These are phyloP conservation scores for Bonia amplexicaulis DNA, from an alignment of 176 grass and related monocot species.

Conservation along the genomic window DNA sequence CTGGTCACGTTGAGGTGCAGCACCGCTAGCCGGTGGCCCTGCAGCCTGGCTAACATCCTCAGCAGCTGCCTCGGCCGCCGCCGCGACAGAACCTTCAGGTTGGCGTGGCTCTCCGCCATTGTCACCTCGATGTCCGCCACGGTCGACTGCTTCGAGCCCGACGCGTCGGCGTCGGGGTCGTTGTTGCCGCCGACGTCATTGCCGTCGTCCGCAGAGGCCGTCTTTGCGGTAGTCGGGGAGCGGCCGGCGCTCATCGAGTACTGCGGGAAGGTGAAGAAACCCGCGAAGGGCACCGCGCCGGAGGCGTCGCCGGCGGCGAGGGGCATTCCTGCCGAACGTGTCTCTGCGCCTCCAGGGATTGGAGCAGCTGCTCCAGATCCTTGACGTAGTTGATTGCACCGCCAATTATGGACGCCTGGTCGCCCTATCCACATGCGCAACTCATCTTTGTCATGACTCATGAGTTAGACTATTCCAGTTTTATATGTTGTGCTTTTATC, in stretches of 20 bases:
- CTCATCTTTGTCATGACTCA: background rate
- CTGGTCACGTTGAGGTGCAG: slow-evolving; percentile 69
- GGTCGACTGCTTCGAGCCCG: slow-evolving; percentile 34
- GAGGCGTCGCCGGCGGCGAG: background rate
- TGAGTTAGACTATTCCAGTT: background rate
- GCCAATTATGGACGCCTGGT: slow-evolving; percentile 94
- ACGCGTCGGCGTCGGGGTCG: slow-evolving; percentile 3
- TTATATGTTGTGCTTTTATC: background rate
- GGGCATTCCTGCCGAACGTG: background rate
- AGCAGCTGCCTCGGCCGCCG: slow-evolving; percentile 54
- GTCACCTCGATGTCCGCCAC: slow-evolving; percentile 73
- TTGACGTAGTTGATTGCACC: slow-evolving; percentile 90
- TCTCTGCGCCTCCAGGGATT: slow-evolving; percentile 52
- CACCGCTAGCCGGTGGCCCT: slow-evolving; percentile 47
- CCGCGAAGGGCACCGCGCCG: slow-evolving; percentile 26
- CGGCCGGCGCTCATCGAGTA: slow-evolving; percentile 34
- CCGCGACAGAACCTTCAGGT: slow-evolving; percentile 49
- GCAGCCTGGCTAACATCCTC: slow-evolving; percentile 46
- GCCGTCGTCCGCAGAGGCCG: background rate
- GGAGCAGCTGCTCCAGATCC: slow-evolving; percentile 76
- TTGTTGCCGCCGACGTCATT: slow-evolving; percentile 29
- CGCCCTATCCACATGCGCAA: slow-evolving; percentile 33
- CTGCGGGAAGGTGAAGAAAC: slow-evolving; percentile 81
- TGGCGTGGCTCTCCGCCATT: slow-evolving; percentile 75
- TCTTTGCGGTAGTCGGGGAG: background rate